phyloP scores from a whole-genome alignment of 108 stramenopile species.

The Fragilariopsis cylindrus region DNA sequence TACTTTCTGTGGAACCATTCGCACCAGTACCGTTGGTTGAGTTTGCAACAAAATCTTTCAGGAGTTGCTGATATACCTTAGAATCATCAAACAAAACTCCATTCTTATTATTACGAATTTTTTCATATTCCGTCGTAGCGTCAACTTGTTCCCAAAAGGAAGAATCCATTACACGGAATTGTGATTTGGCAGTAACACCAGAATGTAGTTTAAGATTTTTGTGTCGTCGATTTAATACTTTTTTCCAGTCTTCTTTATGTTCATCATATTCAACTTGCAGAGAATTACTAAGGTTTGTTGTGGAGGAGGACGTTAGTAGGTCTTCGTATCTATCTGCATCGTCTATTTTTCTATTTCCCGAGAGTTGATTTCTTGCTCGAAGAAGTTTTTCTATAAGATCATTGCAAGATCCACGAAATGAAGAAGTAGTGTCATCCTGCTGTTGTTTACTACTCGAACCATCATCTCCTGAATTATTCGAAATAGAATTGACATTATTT shows the following conservation, averaged over 20 bases:
- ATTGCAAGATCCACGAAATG: conserved; percentile 33
- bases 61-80: conserved; percentile 91
- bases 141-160: conserved; percentile 67
- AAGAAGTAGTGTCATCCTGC: neutral
- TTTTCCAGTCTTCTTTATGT: conserved; percentile 50
- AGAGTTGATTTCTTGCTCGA: conserved; percentile 29
- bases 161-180: conserved; percentile 46
- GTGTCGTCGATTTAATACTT: conserved; percentile 58
- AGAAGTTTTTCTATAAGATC: conserved; percentile 36
- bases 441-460: neutral
- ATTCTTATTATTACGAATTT: conserved; percentile 23
- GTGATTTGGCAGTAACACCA: conserved; percentile 39
- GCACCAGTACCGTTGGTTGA: conserved; percentile 15
- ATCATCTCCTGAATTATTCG: neutral
- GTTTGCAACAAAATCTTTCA: conserved; percentile 74
- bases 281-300: conserved; percentile 19
- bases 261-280: conserved; percentile 61
- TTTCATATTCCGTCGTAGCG: conserved; percentile 43
- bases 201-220: conserved; percentile 61
- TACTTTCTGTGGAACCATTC: conserved; percentile 40
- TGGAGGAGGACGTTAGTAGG: neutral
- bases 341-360: conserved; percentile 4
- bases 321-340: conserved; percentile 30
- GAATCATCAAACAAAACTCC: conserved; percentile 74
- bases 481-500: conserved; percentile 8